Evolutionary conservation across 495 filamentous ascomycete genomes (phyloP).

Genomic region (Copromyces sp.): DNA sequence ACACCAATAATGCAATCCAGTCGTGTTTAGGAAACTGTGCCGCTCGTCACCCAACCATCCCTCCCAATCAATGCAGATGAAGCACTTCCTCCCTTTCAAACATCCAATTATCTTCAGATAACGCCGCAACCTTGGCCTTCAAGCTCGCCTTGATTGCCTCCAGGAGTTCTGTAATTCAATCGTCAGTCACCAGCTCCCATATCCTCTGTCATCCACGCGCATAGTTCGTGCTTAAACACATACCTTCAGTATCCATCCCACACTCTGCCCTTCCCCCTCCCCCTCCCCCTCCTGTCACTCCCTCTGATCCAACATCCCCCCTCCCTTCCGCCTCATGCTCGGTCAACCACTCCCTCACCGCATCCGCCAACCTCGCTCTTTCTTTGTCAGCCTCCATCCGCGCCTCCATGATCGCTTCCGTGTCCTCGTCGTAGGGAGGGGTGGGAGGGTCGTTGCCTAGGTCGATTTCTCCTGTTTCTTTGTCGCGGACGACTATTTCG

Average conservation of each 20-base stretch:
- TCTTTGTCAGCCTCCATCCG: conserved; percentile 38
- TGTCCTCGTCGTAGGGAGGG: conserved; percentile 42
- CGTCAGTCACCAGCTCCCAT: not conserved
- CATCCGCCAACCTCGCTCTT: conserved; percentile 40
- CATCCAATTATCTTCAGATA: conserved; percentile 87
- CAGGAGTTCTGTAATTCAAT: conserved; percentile 48
- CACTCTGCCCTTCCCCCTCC: not conserved
- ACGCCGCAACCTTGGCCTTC: conserved; percentile 54
- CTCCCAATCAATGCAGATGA: conserved; percentile 14
- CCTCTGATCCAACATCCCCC: not conserved
- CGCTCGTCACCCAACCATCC: not conserved
- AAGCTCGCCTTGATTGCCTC: conserved; percentile 62
- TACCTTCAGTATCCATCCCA: not conserved
- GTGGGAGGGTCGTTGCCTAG: conserved; percentile 52
- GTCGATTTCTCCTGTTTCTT: conserved; percentile 58
- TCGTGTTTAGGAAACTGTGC: not conserved
- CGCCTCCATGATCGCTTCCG: conserved; percentile 37
- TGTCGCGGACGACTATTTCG: conserved; percentile 68
- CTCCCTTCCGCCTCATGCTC: not conserved
- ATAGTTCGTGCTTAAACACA: not conserved
- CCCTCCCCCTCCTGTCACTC: not conserved
- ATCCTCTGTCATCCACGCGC: not conserved
- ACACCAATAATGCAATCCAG: not conserved
- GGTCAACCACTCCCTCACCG: conserved; percentile 34
- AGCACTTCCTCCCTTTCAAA: conserved; percentile 61